A percentile compares a stretch with the other conserved stretches of the same genome.
These are phyloP conservation scores for Boletales sp. DNA, from an alignment of 768 basidiomycete species.

Conservation along the genomic window DNA sequence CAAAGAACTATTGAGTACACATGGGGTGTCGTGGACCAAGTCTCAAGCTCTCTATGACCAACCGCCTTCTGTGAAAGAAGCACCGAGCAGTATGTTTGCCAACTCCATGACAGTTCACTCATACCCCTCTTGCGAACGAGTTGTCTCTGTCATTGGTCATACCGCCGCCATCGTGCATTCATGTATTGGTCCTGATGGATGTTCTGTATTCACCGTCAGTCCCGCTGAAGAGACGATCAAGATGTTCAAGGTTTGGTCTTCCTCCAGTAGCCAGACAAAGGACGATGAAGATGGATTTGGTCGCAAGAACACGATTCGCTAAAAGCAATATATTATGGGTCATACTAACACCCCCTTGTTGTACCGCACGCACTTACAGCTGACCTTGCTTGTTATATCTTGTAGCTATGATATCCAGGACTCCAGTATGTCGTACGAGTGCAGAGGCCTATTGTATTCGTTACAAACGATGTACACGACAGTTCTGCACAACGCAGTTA, in stretches of 20 bases:
- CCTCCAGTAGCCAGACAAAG: constrained; percentile 16
- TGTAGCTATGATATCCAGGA: constrained; percentile 4
- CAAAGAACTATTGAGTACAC: constrained; percentile 83
- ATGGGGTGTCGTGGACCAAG: constrained; percentile 41
- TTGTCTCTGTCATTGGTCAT: constrained; percentile 58
- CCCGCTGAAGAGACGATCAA: constrained; percentile 66
- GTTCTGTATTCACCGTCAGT: constrained; percentile 60
- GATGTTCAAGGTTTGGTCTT: constrained; percentile 67
- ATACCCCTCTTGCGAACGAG: constrained; percentile 50
- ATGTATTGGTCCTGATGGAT: constrained; percentile 61
- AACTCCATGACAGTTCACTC: constrained; percentile 47
- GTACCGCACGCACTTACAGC: constrained; percentile 1
- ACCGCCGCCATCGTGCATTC: constrained; percentile 53
- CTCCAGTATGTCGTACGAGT: too few relatives aligned
- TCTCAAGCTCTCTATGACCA: constrained; percentile 16
- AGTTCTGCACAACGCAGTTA: too few relatives aligned
- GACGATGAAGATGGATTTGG: constrained; percentile 18
- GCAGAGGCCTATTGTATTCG: not conserved
- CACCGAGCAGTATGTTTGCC: constrained; percentile 27
- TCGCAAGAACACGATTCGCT: constrained; percentile 27
- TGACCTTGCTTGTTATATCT: constrained; percentile 5
- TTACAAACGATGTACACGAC: too few relatives aligned
- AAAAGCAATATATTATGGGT: constrained; percentile 4
- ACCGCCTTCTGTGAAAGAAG: constrained; percentile 20
- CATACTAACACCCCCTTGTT: constrained; percentile 6